phyloP scores from a whole-genome alignment of 208 protist species.

The Trypanosoma scelopori region DNA sequence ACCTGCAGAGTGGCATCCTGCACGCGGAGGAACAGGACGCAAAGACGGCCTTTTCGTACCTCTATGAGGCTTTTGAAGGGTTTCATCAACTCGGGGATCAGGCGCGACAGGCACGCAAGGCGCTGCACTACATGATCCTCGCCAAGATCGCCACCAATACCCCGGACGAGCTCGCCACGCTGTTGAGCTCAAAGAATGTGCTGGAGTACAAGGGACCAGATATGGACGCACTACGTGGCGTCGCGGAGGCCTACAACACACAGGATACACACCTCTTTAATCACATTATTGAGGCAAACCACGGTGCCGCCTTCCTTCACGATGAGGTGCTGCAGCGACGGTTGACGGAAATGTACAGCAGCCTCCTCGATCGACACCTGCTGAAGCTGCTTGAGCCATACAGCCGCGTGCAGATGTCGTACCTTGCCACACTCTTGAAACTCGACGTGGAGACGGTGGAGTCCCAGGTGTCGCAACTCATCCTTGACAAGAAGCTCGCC shows the following conservation, averaged over 20 bases:
- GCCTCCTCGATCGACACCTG: slow-evolving; percentile 96
- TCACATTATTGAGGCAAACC: slow-evolving; percentile 47
- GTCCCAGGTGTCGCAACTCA: slow-evolving; percentile 97
- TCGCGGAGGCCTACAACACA: slow-evolving; percentile 93
- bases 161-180: slow-evolving; percentile 67
- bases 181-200: slow-evolving; percentile 87
- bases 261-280: slow-evolving; percentile 96
- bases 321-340: slow-evolving; percentile 93
- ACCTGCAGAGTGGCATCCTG: slow-evolving; percentile 96
- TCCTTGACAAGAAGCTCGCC: slow-evolving; percentile 97
- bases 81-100: slow-evolving; percentile 91
- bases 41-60: slow-evolving; percentile 98
- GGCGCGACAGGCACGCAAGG: slow-evolving; percentile 73
- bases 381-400: slow-evolving; percentile 97
- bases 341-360: slow-evolving; percentile 95
- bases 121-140: slow-evolving; percentile 98
- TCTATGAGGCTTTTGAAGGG: slow-evolving; percentile 98
- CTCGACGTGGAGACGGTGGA: slow-evolving; percentile 80
- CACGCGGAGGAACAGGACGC: slow-evolving; percentile 98
- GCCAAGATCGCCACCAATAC: slow-evolving; percentile 91
- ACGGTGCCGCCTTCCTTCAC: slow-evolving; percentile 54
- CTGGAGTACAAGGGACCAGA: slow-evolving; percentile 91
- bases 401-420: slow-evolving; percentile 94
- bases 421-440: slow-evolving; percentile 92
- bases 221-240: slow-evolving; percentile 93